phyloP scores from a whole-genome alignment of 805 yeast genomes.

The Yamadazyma insecticola region DNA sequence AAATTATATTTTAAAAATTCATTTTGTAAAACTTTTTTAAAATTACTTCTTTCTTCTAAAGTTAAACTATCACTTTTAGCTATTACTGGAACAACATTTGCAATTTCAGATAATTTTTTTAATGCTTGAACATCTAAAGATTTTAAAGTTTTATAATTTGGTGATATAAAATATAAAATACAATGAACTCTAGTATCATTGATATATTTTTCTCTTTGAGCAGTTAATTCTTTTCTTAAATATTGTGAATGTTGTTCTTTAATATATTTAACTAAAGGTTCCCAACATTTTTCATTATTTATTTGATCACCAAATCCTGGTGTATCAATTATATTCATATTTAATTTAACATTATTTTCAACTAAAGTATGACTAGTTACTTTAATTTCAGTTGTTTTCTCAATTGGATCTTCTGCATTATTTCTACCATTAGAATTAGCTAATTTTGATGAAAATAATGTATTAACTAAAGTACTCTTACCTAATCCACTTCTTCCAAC shows the following conservation, averaged over 20 bases:
- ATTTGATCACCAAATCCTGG: slow-evolving; percentile 98
- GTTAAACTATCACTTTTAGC: slow-evolving; percentile 93
- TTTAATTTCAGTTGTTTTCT: slow-evolving; percentile 81
- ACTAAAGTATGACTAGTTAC: slow-evolving; percentile 63
- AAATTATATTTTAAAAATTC: slow-evolving; percentile 73
- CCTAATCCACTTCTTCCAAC: slow-evolving; percentile 93
- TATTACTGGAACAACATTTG: slow-evolving; percentile 92
- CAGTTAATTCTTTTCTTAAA: slow-evolving; percentile 89
- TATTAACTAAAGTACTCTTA: slow-evolving; percentile 86
- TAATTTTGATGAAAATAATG: slow-evolving; percentile 81
- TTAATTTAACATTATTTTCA: slow-evolving; percentile 85
- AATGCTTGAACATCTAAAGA: slow-evolving; percentile 79
- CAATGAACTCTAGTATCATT: slow-evolving; percentile 92
- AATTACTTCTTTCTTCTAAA: slow-evolving; percentile 71
- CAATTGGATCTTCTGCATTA: slow-evolving; percentile 63
- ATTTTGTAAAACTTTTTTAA: slow-evolving; percentile 70
- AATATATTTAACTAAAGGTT: slow-evolving; percentile 87
- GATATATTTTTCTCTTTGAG: slow-evolving; percentile 80
- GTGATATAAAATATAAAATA: slow-evolving; percentile 84
- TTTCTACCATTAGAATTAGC: slow-evolving; percentile 71
- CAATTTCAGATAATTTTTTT: slow-evolving; percentile 79
- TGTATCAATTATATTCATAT: slow-evolving; percentile 87
- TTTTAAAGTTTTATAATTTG: slow-evolving; percentile 81
- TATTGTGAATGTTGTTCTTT: slow-evolving; percentile 92
- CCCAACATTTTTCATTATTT: slow-evolving; percentile 95